Evolutionary conservation across 140 eudicot genomes (phyloP).

Genomic region (Stevia rebaudiana): DNA sequence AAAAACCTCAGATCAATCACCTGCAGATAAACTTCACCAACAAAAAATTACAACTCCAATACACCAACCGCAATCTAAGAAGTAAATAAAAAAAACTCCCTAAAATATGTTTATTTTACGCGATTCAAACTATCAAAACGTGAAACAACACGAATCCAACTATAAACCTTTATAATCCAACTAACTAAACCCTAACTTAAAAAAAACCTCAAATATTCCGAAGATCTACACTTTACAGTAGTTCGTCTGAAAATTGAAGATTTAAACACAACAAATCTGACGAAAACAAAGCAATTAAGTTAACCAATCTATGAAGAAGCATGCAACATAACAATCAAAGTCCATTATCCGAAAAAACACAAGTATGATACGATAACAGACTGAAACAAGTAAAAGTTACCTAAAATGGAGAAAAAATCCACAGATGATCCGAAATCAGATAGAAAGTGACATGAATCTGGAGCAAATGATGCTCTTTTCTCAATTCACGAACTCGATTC

Average conservation of each 20-base stretch:
- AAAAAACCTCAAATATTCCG: conserved; percentile 11
- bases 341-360: background rate
- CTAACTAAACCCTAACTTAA: conserved; percentile 21
- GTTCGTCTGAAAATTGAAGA: conserved; percentile 18
- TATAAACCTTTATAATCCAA: conserved; percentile 6
- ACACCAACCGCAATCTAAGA: background rate
- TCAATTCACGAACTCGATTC: conserved; percentile 11
- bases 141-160: conserved; percentile 2
- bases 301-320: background rate
- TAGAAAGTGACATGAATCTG: conserved; percentile 2
- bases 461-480: conserved; percentile 12
- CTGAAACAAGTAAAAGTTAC: conserved; percentile 23
- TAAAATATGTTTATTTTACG: background rate
- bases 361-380: background rate
- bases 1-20: conserved; percentile 15
- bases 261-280: conserved; percentile 15
- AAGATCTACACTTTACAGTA: conserved; percentile 27
- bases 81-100: no score
- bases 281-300: background rate
- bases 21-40: conserved; percentile 12
- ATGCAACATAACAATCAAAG: background rate
- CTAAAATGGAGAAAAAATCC: conserved; percentile 8
- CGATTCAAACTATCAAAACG: background rate
- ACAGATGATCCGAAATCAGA: conserved; percentile 4
- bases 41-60: background rate